A percentile compares a stretch with the other conserved stretches of the same genome.
phyloP scores from a whole-genome alignment of 495 filamentous ascomycete genomes.

The Cenococcum geophilum region DNA sequence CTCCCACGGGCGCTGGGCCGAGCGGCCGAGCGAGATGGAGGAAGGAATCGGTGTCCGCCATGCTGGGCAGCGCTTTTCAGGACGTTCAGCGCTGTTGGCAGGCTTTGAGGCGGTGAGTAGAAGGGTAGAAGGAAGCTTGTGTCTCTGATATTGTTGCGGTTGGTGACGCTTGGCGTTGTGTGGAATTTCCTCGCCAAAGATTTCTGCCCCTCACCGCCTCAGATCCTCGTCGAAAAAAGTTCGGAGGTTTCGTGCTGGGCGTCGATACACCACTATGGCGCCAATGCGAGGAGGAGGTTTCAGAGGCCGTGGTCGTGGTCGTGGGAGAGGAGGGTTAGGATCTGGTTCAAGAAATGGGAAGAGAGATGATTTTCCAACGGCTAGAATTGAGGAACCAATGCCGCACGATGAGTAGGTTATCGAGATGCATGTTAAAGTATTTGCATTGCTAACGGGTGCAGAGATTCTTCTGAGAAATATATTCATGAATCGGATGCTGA shows the following conservation, averaged over 20 bases:
- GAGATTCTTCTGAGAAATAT: neutral
- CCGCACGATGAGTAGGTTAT: conserved; percentile 21
- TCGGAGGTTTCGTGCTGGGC: neutral
- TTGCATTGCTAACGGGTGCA: conserved; percentile 5
- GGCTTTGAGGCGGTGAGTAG: conserved; percentile 3
- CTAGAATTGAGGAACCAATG: conserved; percentile 10
- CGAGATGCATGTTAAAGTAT: neutral
- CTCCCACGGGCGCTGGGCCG: conserved; percentile 68
- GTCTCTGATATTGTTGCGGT: conserved; percentile 21
- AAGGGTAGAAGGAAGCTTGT: conserved; percentile 4
- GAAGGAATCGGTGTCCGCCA: conserved; percentile 81
- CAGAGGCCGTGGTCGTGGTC: conserved; percentile 15
- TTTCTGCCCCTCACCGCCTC: conserved; percentile 8
- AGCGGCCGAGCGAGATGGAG: conserved; percentile 90
- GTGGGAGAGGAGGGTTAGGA: conserved; percentile 26
- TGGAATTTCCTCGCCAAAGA: conserved; percentile 27
- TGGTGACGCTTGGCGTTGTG: conserved; percentile 22
- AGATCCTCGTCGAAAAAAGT: neutral
- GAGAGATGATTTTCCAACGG: conserved; percentile 19
- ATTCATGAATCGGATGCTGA: conserved; percentile 19
- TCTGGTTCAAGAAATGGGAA: conserved; percentile 30
- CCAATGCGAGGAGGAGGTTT: conserved; percentile 29
- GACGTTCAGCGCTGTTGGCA: conserved; percentile 3
- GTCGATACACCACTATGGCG: conserved; percentile 11
- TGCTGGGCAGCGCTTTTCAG: conserved; percentile 45